phyloP scores from a whole-genome alignment of 371 early-diverging fungal species.

The Apophysomyces trapeziformis region DNA sequence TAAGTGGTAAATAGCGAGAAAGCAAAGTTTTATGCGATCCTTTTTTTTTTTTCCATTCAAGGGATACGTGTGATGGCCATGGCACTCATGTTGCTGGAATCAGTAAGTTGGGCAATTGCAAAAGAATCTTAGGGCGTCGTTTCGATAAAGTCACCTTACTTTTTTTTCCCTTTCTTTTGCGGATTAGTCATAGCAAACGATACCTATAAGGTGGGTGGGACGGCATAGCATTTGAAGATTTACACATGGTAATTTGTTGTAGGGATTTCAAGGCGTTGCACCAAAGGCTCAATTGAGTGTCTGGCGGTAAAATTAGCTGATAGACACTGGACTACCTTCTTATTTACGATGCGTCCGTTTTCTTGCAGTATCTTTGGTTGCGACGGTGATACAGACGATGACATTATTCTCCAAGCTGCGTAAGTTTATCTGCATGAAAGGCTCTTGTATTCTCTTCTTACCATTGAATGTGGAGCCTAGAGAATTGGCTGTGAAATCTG shows the following conservation, averaged over 20 bases:
- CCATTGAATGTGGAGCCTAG: not conserved
- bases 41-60: not conserved
- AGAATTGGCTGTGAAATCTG: slow-evolving; percentile 47
- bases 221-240: not conserved
- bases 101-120: not conserved
- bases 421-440: slow-evolving; percentile 2
- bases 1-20: not conserved
- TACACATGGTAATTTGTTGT: not conserved
- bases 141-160: too few relatives aligned
- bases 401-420: slow-evolving; percentile 22
- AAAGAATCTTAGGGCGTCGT: too few relatives aligned
- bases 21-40: not conserved
- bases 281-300: slow-evolving; percentile 19
- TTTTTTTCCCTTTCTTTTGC: too few relatives aligned
- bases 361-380: slow-evolving; percentile 16
- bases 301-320: slow-evolving; percentile 13
- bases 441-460: not conserved
- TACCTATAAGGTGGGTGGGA: slow-evolving; percentile 13
- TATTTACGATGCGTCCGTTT: too few relatives aligned
- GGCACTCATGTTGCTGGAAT: slow-evolving; percentile 67
- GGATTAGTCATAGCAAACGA: slow-evolving; percentile 50
- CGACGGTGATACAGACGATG: slow-evolving; percentile 17
- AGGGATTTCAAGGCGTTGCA: slow-evolving; percentile 26
- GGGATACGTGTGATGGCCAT: slow-evolving; percentile 40
- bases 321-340: not conserved